phyloP scores from a whole-genome alignment of 257 asterid species.

The Ballota nigra region DNA sequence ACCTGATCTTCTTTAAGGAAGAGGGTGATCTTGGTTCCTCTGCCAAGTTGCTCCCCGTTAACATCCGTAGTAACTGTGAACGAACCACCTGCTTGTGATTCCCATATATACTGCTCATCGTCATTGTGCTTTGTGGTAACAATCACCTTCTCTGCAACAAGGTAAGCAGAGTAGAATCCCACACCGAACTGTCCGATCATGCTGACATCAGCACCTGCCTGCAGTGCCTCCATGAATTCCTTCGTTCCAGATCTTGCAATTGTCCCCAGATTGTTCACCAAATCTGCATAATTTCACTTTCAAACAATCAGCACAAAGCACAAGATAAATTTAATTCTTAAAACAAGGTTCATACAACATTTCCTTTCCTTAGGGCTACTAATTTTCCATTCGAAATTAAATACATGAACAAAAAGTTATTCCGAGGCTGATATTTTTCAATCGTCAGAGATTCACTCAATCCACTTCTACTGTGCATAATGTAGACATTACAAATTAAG shows the following conservation, averaged over 20 bases:
- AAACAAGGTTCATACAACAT: neutral
- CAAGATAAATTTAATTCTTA: no score
- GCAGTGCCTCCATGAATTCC: constrained; percentile 55
- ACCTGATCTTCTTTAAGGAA: constrained; percentile 55
- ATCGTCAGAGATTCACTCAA: no score
- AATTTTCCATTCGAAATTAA: no score
- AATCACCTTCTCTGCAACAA: no score
- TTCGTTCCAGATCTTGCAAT: constrained; percentile 35
- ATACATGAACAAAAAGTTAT: no score
- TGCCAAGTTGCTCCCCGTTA: constrained; percentile 42
- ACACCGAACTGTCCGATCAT: no score
- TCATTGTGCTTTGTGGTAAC: constrained; percentile 38
- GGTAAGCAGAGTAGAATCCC: constrained; percentile 25
- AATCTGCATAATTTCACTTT: constrained; percentile 16
- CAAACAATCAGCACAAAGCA: neutral
- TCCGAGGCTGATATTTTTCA: no score
- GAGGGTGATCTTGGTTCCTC: constrained; percentile 55
- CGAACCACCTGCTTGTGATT: constrained; percentile 33
- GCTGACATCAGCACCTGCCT: constrained; percentile 44
- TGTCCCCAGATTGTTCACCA: constrained; percentile 52
- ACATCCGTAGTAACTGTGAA: constrained; percentile 29
- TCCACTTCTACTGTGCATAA: no score
- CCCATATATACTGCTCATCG: constrained; percentile 40
- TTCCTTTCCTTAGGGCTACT: no score
- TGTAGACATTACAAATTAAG: no score